Percentiles rank a stretch among this genome's conserved stretches.
Evolutionary conservation across 768 basidiomycete species (phyloP).

Genomic region (Kwoniella newhampshirensis): DNA sequence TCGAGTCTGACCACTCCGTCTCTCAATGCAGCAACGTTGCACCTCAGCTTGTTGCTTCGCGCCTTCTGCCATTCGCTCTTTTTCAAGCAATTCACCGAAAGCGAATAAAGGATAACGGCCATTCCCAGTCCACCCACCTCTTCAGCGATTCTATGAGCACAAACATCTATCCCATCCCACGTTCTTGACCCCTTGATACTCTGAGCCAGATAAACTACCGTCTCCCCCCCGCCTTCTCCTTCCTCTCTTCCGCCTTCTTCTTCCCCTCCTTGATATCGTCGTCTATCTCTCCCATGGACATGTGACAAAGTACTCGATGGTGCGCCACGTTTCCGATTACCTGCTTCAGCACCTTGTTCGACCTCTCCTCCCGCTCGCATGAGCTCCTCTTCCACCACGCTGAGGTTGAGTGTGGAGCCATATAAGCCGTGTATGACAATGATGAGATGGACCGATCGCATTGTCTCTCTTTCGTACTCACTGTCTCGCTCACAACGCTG

Average conservation of each 20-base stretch:
- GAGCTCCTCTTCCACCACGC: slow-evolving; percentile 32
- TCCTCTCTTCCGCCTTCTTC: too few relatives aligned
- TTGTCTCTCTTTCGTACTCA: not conserved
- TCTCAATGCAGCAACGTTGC: too few relatives aligned
- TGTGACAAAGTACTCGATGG: too few relatives aligned
- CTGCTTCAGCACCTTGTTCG: not conserved
- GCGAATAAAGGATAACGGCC: too few relatives aligned
- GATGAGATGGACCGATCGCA: slow-evolving; percentile 37
- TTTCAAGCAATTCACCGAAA: too few relatives aligned
- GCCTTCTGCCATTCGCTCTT: too few relatives aligned
- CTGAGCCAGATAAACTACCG: slow-evolving; percentile 24
- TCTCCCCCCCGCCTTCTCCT: not conserved
- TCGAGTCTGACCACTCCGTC: too few relatives aligned
- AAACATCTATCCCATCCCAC: slow-evolving; percentile 52
- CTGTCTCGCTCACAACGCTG: not conserved
- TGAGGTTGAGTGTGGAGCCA: slow-evolving; percentile 36
- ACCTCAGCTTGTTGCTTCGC: too few relatives aligned
- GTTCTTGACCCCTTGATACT: slow-evolving; percentile 35
- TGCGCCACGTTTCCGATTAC: too few relatives aligned
- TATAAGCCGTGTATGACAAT: slow-evolving; percentile 50
- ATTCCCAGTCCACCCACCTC: too few relatives aligned
- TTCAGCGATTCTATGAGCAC: slow-evolving; percentile 34
- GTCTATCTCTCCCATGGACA: too few relatives aligned
- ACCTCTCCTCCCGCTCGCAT: not conserved
- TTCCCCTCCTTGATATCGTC: too few relatives aligned